phyloP scores from a whole-genome alignment of 306 rosid species.

The Vigna nakashimae region DNA sequence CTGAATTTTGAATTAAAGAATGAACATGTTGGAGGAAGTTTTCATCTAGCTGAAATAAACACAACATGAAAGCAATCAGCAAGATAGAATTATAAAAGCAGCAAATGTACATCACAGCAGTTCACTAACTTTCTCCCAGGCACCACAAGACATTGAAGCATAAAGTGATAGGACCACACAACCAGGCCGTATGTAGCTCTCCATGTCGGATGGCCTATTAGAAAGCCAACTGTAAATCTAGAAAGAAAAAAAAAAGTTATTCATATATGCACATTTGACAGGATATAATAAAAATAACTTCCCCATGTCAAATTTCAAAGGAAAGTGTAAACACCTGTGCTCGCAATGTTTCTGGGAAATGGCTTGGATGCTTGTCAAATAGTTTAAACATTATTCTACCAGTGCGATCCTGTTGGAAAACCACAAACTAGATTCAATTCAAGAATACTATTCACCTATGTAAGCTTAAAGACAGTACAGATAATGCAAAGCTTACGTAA shows the following conservation, averaged over 20 bases:
- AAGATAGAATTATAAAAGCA: constrained; percentile 21
- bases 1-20: constrained; percentile 65
- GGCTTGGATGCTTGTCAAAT: constrained; percentile 91
- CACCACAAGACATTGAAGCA: constrained; percentile 70
- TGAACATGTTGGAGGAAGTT: constrained; percentile 68
- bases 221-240: constrained; percentile 91
- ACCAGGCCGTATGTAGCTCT: constrained; percentile 95
- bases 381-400: constrained; percentile 86
- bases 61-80: constrained; percentile 49
- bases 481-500: not conserved
- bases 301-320: not conserved
- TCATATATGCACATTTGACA: not conserved
- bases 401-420: constrained; percentile 72
- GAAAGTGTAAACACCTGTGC: constrained; percentile 62
- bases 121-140: constrained; percentile 84
- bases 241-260: not conserved
- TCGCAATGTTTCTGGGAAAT: constrained; percentile 79
- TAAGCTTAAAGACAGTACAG: constrained; percentile 1
- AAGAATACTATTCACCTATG: constrained; percentile 28
- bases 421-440: constrained; percentile 29
- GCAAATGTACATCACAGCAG: constrained; percentile 34
- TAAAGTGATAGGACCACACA: constrained; percentile 87
- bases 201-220: constrained; percentile 88
- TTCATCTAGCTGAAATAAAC: constrained; percentile 72
- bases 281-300: constrained; percentile 10